Conservation (phyloP, 2,329 filamentous ascomycete species). For the Aureobasidium sp. region DNA sequence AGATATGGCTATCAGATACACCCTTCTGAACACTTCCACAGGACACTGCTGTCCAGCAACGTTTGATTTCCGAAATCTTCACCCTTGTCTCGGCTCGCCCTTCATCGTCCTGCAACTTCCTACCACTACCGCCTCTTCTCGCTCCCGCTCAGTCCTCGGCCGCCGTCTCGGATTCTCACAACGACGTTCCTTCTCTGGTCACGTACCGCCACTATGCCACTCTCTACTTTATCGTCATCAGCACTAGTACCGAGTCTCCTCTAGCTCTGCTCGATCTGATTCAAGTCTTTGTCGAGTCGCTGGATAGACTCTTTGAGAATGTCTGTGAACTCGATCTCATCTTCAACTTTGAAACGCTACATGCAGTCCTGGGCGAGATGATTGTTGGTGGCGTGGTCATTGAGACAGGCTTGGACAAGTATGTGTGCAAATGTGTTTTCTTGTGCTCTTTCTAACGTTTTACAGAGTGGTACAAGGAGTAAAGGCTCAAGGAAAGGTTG, state of each 20-base stretch:
- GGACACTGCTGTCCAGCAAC: slow-evolving; percentile 96
- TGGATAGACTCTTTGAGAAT: slow-evolving; percentile 94
- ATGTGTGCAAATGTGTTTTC: background rate
- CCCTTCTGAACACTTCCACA: slow-evolving; percentile 30
- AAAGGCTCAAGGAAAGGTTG: slow-evolving; percentile 61
- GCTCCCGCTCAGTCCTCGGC: slow-evolving; percentile 17
- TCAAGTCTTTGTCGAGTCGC: slow-evolving; percentile 92
- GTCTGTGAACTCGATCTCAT: slow-evolving; percentile 97
- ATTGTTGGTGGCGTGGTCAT: slow-evolving; percentile 91
- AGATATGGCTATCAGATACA: background rate
- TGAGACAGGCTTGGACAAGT: slow-evolving; percentile 75
- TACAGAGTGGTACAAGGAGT: slow-evolving; percentile 69
- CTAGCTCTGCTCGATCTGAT: slow-evolving; percentile 93
- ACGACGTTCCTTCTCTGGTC: slow-evolving; percentile 87
- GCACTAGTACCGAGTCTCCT: slow-evolving; percentile 89
- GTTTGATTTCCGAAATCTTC: slow-evolving; percentile 95
- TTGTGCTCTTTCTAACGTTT: background rate
- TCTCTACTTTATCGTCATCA: slow-evolving; percentile 97
- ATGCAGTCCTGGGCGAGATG: slow-evolving; percentile 87
- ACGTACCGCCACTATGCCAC: slow-evolving; percentile 98
- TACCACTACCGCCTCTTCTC: slow-evolving; percentile 48
- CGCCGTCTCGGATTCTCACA: slow-evolving; percentile 56
- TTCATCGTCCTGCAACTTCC: slow-evolving; percentile 91
- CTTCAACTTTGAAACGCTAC: slow-evolving; percentile 96
- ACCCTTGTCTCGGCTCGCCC: slow-evolving; percentile 87